Base-by-base conservation (phyloP, 495 filamentous ascomycete species). In the Penicillium silybi region DNA sequence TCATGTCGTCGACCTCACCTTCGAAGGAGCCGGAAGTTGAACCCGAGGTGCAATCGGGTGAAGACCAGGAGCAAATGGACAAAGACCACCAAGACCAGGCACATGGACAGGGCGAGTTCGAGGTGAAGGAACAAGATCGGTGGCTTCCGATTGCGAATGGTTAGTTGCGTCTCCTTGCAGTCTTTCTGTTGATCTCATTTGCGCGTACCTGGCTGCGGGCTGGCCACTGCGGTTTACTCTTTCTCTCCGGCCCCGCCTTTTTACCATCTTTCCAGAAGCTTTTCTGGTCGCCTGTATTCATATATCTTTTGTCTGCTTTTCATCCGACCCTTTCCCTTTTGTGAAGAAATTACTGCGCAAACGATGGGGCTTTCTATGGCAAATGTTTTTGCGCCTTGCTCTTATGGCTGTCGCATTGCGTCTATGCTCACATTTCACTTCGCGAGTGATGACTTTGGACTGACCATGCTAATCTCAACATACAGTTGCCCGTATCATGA, bases 141-240 rank as follows among this genome's bases (percentile, higher is more conserved):
- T 98, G 93, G 93, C 85, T 98, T 72, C 93, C 93, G 74, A 98
- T 98, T 84, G 93, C 93, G 77, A 98, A 98, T 92, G 93, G 93
- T 98, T 84, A 83, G 88, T 91, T 72, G 70, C 66, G 72, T 72
- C 69, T 68, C 70, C 73, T 67, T 78, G 75, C 76, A 77, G 72
- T 64, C 72, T 61, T 71, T 68, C 67, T 68, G 61, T 69, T 69
- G 66, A 67, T 72, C 65, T 78, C 72, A 79, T 81, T 81, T 80
- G 76, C 74, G 70, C 78, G 76, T 79, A 68, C 73, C 73, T 74
- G 73, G 64, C 74, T 72, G 70, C 71, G 72, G 74, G 64, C 69
- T 68, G 65, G 68, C 68, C 65, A 70, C 67, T 61, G 57, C 45
- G 20, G 23, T 46, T 53, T 37, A 51, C 41, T 56, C 51, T 49